These are phyloP conservation scores for Plectosphaerella cucumerina DNA, from an alignment of 2,329 filamentous ascomycete species.

Conservation along the genomic window DNA sequence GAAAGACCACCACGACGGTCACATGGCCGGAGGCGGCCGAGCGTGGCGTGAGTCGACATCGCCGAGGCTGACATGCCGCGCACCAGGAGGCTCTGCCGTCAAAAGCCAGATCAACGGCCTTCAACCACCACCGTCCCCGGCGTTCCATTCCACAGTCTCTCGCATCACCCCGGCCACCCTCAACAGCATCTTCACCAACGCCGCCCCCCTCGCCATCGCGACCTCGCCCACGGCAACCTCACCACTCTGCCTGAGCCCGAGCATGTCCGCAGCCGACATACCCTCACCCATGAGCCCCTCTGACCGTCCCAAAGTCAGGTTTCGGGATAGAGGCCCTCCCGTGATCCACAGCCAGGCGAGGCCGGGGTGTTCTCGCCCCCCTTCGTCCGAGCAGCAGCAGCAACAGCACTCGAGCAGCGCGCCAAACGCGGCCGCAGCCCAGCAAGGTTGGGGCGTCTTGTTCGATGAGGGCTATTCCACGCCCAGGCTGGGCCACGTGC, in stretches of 20 bases:
- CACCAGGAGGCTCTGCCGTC: background rate
- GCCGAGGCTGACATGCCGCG: background rate
- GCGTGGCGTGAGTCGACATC: background rate
- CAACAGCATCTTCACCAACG: conserved; percentile 3
- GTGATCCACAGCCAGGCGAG: conserved; percentile 7
- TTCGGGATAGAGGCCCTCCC: conserved; percentile 5
- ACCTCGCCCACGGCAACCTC: no score
- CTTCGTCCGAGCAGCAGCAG: background rate
- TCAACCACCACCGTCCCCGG: background rate
- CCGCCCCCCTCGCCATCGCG: background rate
- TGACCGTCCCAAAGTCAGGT: conserved; percentile 2
- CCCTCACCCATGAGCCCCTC: background rate
- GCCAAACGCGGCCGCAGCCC: conserved; percentile 28
- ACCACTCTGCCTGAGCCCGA: no score
- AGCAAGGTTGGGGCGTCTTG: conserved; percentile 69
- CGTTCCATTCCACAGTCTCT: background rate
- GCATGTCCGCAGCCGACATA: no score
- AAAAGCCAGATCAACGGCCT: background rate
- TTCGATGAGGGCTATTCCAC: conserved; percentile 71
- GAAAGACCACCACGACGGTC: background rate
- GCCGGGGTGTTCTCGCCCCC: background rate
- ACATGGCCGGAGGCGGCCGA: background rate
- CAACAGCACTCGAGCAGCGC: no score
- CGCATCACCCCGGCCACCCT: conserved; percentile 1
- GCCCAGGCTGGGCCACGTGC: conserved; percentile 62